Evolutionary conservation across 1,284 basidiomycete genomes (phyloP).

Genomic region (Ceratobasidium sp.): DNA sequence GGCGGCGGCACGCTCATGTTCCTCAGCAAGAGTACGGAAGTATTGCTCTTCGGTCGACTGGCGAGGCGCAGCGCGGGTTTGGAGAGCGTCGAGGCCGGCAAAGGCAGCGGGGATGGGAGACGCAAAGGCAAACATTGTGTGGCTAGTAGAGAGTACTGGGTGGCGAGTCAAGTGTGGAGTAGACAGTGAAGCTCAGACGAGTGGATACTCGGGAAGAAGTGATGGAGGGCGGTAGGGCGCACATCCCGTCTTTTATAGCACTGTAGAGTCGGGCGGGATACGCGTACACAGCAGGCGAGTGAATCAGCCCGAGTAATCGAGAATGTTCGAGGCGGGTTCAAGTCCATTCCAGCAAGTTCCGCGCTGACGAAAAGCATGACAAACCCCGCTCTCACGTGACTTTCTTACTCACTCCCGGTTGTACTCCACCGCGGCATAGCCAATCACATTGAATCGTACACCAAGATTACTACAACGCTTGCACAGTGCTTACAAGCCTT

Average conservation of each 20-base stretch:
- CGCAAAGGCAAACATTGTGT: conserved; percentile 28
- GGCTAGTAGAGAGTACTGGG: conserved; percentile 10
- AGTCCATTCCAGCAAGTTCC: conserved; percentile 29
- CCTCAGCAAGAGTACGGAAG: conserved; percentile 37
- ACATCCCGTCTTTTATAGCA: conserved; percentile 17
- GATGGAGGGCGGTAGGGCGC: background rate
- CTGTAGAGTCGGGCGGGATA: background rate
- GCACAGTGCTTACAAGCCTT: background rate
- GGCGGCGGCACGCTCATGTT: conserved; percentile 40
- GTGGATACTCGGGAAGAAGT: conserved; percentile 1
- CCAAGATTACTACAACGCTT: background rate
- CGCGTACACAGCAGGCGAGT: conserved; percentile 17
- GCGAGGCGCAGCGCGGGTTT: conserved; percentile 5
- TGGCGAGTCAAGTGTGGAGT: background rate
- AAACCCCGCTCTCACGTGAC: conserved; percentile 6
- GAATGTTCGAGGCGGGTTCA: conserved; percentile 21
- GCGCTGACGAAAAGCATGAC: conserved; percentile 14
- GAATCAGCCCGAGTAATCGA: background rate
- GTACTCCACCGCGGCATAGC: background rate
- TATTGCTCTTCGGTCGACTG: conserved; percentile 39
- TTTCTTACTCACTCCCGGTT: background rate
- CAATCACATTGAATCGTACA: background rate
- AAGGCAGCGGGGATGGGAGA: conserved; percentile 25
- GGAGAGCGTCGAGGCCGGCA: conserved; percentile 18
- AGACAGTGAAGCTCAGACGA: background rate